These are phyloP conservation scores for Calocera cornea DNA, from an alignment of 768 basidiomycete species.

Conservation along the genomic window DNA sequence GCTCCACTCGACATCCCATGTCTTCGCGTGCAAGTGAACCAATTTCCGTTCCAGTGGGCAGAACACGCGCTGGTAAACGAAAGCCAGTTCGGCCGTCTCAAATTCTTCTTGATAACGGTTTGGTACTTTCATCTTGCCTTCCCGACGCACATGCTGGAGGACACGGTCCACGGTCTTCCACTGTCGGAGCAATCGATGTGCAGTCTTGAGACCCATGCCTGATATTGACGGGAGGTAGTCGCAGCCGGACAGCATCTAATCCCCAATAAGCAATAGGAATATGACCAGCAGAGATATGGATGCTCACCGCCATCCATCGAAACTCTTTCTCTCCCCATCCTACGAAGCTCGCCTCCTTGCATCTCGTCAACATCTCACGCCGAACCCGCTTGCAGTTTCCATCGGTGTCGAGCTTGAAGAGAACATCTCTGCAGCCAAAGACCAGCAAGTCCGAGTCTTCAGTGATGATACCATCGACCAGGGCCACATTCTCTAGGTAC, in stretches of 20 bases:
- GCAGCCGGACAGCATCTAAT: constrained; percentile 67
- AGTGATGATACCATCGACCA: constrained; percentile 85
- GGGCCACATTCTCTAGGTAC: constrained; percentile 68
- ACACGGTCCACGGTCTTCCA: constrained; percentile 79
- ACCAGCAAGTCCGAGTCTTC: constrained; percentile 97
- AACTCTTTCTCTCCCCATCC: constrained; percentile 89
- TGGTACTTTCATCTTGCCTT: constrained; percentile 76
- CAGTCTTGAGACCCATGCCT: constrained; percentile 89
- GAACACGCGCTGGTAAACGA: constrained; percentile 85
- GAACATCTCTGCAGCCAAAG: constrained; percentile 82
- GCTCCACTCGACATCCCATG: constrained; percentile 41
- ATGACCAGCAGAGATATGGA: not conserved
- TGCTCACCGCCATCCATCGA: constrained; percentile 61
- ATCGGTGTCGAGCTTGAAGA: constrained; percentile 77
- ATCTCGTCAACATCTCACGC: constrained; percentile 25
- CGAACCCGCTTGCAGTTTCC: constrained; percentile 29
- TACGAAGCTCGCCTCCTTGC: constrained; percentile 56
- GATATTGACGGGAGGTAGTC: constrained; percentile 85
- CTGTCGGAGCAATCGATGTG: constrained; percentile 65
- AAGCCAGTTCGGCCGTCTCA: constrained; percentile 75
- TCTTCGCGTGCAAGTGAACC: constrained; percentile 52
- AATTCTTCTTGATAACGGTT: constrained; percentile 61
- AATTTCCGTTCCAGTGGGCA: constrained; percentile 53
- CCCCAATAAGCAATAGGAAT: not conserved
- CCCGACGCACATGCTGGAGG: constrained; percentile 56